Evolutionary conservation across 805 yeast species (phyloP), one percentile per base, ranked within the genome.

Genomic region (Candida insectorum): DNA sequence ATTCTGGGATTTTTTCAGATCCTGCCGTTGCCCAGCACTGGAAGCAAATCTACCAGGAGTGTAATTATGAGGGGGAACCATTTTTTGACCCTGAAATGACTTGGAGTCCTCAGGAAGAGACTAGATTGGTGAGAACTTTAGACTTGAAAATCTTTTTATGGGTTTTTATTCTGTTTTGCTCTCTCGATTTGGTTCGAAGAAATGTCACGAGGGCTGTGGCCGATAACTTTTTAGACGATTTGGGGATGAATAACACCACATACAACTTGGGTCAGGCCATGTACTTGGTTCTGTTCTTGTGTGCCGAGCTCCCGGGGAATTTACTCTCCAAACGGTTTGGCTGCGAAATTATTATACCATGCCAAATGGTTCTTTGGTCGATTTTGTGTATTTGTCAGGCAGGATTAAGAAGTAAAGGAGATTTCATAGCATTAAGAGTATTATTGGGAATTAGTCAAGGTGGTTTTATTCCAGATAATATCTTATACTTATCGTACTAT

Each of bases 381-480:
- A 39, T 71, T 6, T 77, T 79, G 11, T 73, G 81, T 3, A 56
- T 73, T 26, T 55, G 59, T 28, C 85, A 80, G 50, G 69, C 69
- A 26, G 62, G 60, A 12, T 54, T 79, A 36, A 54, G 43, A 2
- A 54, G 55, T 26, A 63, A 55, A 37, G 47, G 62, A 1, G 65
- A 74, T 0, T 79, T 75, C 40, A 62, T 56, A 36, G 62, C 60
- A 7, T 65, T 77, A 4, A 60, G 85, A 39, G 71, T 72, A 0
- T 58, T 77, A 4, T 48, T 78, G 26, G 86, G 82, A 2, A 47
- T 70, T 3, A 52, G 75, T n/a, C 80, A 81, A 51, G 86, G 86
- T 36, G 86, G 87, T 0, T 79, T 79, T 39, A 79, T 82, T 34
- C 80, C 83, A 21, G 86, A 80, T 45, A 57, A 73, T 21, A 69